A percentile compares a stretch with the other conserved stretches of the same genome.
Conservation (phyloP, 1,139 yeast species). For the Ogataea hybrid region DNA sequence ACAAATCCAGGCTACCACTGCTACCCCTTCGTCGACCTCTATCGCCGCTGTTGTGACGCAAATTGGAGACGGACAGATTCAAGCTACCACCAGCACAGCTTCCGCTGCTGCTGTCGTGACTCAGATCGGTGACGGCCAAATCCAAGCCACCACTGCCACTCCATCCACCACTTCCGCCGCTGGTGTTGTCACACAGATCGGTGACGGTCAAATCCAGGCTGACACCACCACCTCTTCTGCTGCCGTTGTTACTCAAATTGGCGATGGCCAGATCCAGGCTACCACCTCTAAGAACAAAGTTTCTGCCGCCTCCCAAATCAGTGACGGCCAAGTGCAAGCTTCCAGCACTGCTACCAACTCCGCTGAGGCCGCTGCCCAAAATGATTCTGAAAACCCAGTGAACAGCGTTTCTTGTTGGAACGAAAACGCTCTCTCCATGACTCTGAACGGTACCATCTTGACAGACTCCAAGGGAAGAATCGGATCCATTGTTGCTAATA, state of each 20-base stretch:
- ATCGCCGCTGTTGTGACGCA: conserved; percentile 28
- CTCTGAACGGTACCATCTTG: conserved; percentile 50
- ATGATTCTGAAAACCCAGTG: conserved; percentile 28
- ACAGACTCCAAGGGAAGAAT: conserved; percentile 66
- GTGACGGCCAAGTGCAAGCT: conserved; percentile 41
- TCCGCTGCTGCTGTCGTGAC: conserved; percentile 34
- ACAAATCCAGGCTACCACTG: conserved; percentile 37
- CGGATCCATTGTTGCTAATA: conserved; percentile 81
- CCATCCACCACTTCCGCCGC: conserved; percentile 31
- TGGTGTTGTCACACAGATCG: conserved; percentile 48
- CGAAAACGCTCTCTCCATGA: conserved; percentile 52
- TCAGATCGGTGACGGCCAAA: conserved; percentile 47
- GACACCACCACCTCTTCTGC: conserved; percentile 35
- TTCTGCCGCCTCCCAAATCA: conserved; percentile 36
- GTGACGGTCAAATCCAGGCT: conserved; percentile 60
- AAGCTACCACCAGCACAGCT: conserved; percentile 34
- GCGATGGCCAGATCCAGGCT: conserved; percentile 31
- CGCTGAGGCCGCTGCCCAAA: conserved; percentile 30
- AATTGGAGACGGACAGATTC: conserved; percentile 38
- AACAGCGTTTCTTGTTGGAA: conserved; percentile 51
- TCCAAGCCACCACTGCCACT: conserved; percentile 39
- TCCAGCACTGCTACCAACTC: conserved; percentile 19
- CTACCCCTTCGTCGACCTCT: conserved; percentile 26
- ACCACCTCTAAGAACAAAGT: conserved; percentile 34
- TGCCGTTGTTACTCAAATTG: conserved; percentile 39